Conservation (phyloP, 495 filamentous ascomycete species). For the Immersiella caudata region DNA sequence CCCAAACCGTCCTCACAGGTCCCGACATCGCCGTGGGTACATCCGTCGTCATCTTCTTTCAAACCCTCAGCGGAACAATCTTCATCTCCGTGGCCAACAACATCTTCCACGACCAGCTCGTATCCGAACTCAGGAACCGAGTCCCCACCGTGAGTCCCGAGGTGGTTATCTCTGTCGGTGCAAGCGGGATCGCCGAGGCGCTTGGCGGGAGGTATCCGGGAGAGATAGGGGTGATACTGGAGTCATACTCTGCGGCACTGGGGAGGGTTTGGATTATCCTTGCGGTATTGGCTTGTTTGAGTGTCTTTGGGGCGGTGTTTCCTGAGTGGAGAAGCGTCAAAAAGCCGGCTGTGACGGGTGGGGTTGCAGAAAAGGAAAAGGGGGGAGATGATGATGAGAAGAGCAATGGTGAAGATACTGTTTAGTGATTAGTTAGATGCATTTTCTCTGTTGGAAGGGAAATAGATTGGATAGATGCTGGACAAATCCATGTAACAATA, state of each 20-base stretch:
- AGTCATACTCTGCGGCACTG: constrained; percentile 50
- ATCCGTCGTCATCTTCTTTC: constrained; percentile 60
- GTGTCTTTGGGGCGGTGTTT: constrained; percentile 43
- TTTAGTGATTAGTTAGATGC: too few species aligned
- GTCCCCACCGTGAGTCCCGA: constrained; percentile 27
- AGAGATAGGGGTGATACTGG: constrained; percentile 34
- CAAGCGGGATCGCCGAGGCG: constrained; percentile 42
- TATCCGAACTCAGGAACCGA: constrained; percentile 43
- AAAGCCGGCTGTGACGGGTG: not conserved
- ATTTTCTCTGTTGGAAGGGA: too few species aligned
- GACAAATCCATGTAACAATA: too few species aligned
- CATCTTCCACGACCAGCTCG: constrained; percentile 58
- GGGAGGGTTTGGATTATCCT: constrained; percentile 47
- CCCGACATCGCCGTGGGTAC: constrained; percentile 61
- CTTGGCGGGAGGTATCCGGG: constrained; percentile 23
- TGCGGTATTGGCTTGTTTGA: constrained; percentile 45
- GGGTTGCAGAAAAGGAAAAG: not conserved
- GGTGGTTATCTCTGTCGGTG: constrained; percentile 39
- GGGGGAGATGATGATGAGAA: not conserved
- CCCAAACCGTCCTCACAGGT: constrained; percentile 48
- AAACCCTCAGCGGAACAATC: constrained; percentile 62
- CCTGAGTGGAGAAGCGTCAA: constrained; percentile 60
- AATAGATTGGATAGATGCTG: too few species aligned
- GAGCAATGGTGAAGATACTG: not conserved
- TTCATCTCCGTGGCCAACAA: constrained; percentile 62